These are phyloP conservation scores for Lyophyllum semitale DNA, from an alignment of 768 basidiomycete genomes.

Conservation along the genomic window DNA sequence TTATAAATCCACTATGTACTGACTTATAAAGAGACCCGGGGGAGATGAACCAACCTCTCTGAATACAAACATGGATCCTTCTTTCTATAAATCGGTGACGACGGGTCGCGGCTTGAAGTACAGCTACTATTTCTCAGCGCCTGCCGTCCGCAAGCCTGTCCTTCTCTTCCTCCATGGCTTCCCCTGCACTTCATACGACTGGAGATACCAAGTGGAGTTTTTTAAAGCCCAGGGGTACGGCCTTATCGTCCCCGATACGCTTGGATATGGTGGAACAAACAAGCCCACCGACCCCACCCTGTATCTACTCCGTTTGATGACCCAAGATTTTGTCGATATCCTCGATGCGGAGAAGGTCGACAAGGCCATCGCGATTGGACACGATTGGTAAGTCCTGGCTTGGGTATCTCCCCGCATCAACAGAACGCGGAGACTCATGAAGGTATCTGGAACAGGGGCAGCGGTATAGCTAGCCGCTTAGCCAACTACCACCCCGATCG, in stretches of 20 bases:
- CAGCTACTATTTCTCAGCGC: slow-evolving; percentile 32
- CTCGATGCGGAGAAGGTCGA: slow-evolving; percentile 36
- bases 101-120: slow-evolving; percentile 38
- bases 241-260: slow-evolving; percentile 50
- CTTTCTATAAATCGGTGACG: slow-evolving; percentile 27
- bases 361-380: slow-evolving; percentile 39
- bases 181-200: slow-evolving; percentile 40
- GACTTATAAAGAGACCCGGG: too few species aligned
- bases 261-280: slow-evolving; percentile 53
- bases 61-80: slow-evolving; percentile 9
- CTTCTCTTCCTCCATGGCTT: slow-evolving; percentile 50
- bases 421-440: neutral
- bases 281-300: slow-evolving; percentile 39
- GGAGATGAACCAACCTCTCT: too few species aligned
- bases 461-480: slow-evolving; percentile 31
- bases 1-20: too few species aligned
- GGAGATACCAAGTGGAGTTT: slow-evolving; percentile 39
- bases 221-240: slow-evolving; percentile 42
- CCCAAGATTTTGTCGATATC: slow-evolving; percentile 42
- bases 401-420: neutral
- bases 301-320: slow-evolving; percentile 37
- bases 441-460: slow-evolving; percentile 38
- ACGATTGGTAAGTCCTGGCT: slow-evolving; percentile 47
- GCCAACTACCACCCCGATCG: slow-evolving; percentile 38
- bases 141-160: slow-evolving; percentile 28